A percentile compares a stretch with the other conserved stretches of the same genome.
Evolutionary conservation across 148 eudicot genomes (phyloP).

Genomic region (Arctostaphylos glauca): DNA sequence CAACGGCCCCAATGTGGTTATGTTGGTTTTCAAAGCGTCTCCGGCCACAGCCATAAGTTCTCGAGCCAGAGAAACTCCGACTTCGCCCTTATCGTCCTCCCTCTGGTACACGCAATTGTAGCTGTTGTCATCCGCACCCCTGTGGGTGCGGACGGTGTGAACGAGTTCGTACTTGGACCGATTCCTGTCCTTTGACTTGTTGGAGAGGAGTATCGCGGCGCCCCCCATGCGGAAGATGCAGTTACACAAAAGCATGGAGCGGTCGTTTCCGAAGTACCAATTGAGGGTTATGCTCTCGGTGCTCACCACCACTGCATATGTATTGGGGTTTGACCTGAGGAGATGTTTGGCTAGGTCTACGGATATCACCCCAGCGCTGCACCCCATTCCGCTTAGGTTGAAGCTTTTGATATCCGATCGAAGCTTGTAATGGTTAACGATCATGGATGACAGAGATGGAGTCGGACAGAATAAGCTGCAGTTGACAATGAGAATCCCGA

Average conservation of each 20-base stretch:
- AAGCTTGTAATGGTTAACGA: constrained; percentile 75
- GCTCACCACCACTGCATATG: constrained; percentile 64
- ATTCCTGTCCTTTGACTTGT: constrained; percentile 38
- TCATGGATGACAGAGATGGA: constrained; percentile 83
- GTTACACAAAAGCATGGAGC: constrained; percentile 73
- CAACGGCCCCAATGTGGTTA: constrained; percentile 73
- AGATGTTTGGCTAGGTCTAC: constrained; percentile 68
- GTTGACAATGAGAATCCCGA: constrained; percentile 68
- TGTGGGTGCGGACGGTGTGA: constrained; percentile 79
- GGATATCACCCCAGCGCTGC: constrained; percentile 77
- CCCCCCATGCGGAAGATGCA: constrained; percentile 89
- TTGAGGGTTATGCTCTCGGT: constrained; percentile 73
- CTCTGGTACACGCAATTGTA: constrained; percentile 70
- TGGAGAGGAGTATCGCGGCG: constrained; percentile 68
- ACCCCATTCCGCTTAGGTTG: constrained; percentile 82
- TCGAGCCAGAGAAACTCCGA: constrained; percentile 72
- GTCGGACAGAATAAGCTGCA: constrained; percentile 80
- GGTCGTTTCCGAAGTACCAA: constrained; percentile 81
- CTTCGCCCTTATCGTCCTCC: constrained; percentile 54
- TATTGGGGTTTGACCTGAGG: constrained; percentile 53
- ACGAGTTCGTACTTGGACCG: constrained; percentile 66
- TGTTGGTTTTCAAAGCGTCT: constrained; percentile 75
- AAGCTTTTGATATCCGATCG: constrained; percentile 53
- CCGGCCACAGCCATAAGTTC: constrained; percentile 87
- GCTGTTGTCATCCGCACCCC: constrained; percentile 62